Percentiles rank a stretch among this genome's conserved stretches.
Evolutionary conservation across 345 rosid species (phyloP).

Genomic region (Salix brachista): DNA sequence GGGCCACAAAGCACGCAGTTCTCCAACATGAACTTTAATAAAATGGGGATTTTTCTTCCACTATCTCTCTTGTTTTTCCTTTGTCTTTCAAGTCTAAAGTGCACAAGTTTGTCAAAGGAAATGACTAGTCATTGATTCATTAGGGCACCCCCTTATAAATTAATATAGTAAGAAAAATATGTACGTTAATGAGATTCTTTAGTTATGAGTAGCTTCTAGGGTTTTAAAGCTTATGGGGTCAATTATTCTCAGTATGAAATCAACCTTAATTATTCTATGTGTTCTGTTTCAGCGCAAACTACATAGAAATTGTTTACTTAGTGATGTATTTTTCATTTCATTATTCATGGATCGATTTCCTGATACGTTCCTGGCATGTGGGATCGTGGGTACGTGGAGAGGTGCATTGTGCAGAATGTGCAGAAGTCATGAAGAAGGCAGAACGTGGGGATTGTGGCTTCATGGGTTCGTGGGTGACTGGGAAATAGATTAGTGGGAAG

Average conservation of each 20-base stretch:
- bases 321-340: too few relatives aligned
- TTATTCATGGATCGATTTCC: too few relatives aligned
- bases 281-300: not conserved
- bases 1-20: not conserved
- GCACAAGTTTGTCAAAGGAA: not conserved
- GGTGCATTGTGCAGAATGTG: too few relatives aligned
- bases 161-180: not conserved
- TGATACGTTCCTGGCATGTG: too few relatives aligned
- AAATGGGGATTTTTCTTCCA: conserved; percentile 7
- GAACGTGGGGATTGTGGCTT: too few relatives aligned
- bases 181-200: not conserved
- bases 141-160: not conserved
- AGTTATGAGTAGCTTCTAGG: too few relatives aligned
- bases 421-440: too few relatives aligned
- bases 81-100: conserved; percentile 15
- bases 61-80: conserved; percentile 16
- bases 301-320: not conserved
- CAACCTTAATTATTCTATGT: not conserved
- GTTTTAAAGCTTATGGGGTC: not conserved
- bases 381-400: too few relatives aligned
- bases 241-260: not conserved
- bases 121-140: conserved; percentile 14
- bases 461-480: too few relatives aligned
- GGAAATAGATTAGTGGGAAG: too few relatives aligned
- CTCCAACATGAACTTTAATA: conserved; percentile 6